These are phyloP conservation scores for Aspergillus cavernicola DNA, from an alignment of 495 filamentous ascomycete genomes.

Conservation along the genomic window DNA sequence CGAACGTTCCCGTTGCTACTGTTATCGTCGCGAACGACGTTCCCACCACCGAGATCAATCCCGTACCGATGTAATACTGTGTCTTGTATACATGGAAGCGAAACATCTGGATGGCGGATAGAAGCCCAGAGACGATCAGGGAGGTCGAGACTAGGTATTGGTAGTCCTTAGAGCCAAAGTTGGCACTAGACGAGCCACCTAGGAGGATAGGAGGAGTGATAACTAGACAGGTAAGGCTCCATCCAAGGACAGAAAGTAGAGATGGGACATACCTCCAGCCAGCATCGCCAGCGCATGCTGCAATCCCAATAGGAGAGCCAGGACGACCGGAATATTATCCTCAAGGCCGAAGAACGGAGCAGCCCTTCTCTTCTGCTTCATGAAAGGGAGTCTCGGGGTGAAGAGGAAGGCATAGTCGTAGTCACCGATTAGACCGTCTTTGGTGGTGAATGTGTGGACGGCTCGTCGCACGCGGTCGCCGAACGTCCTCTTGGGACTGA, in stretches of 20 bases:
- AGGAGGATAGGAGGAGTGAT: constrained; percentile 83
- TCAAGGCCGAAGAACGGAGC: constrained; percentile 88
- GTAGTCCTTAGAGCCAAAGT: constrained; percentile 54
- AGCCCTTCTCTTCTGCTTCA: constrained; percentile 57
- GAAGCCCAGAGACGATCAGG: constrained; percentile 77
- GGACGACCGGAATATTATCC: constrained; percentile 73
- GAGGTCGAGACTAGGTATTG: constrained; percentile 90
- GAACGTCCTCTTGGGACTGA: constrained; percentile 36
- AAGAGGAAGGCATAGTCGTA: constrained; percentile 85
- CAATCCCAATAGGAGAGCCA: constrained; percentile 69
- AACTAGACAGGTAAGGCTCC: constrained; percentile 27
- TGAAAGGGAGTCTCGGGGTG: constrained; percentile 78
- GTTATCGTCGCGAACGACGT: constrained; percentile 82
- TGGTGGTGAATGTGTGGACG: constrained; percentile 46
- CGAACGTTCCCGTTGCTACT: constrained; percentile 70
- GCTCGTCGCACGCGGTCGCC: constrained; percentile 33
- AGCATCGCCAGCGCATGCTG: constrained; percentile 69
- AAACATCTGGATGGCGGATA: constrained; percentile 79
- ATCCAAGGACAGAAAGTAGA: not conserved
- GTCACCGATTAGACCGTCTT: constrained; percentile 66
- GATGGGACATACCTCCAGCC: constrained; percentile 45
- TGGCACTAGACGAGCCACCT: constrained; percentile 58
- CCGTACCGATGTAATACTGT: constrained; percentile 83
- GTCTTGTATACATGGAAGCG: constrained; percentile 78
- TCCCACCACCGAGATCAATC: constrained; percentile 82